Evolutionary conservation across 2,329 filamentous ascomycete species (phyloP), one percentile per base, ranked within the genome.

Genomic region (Clarireedia hainanense): DNA sequence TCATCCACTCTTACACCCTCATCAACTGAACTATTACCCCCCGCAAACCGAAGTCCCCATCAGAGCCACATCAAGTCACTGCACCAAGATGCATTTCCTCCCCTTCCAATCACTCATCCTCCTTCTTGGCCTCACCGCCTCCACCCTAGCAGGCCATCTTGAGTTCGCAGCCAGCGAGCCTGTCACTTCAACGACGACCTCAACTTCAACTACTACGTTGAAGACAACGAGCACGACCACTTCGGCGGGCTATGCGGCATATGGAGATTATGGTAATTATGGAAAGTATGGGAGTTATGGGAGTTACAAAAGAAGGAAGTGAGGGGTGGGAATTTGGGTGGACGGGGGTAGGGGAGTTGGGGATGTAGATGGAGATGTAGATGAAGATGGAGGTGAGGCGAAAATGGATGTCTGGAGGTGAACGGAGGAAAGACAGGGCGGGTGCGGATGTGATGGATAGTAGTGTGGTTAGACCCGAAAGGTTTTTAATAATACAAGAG

Each of bases 191-290:
- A 54, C 45, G 5, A 40, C 17, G 2, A 46, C 47, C 3, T 45
- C 53, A 9, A 34, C 53, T 1, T 37, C 40, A 47, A 37, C 30
- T 10, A 42, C 24, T 3, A 27, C 48, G 3, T 30, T 39, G 5
- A 46, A 39, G 2, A 36, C 9, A 2, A 23, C 23, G 15, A 52
- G 26, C 10, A 39, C 40, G 4, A 47, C 34, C 3, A 24, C 48
- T 2, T 14, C 30, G 9, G 36, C 24, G 15, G n/a, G 34, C 4
- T 56, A 52, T 45, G 52, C 20, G 14, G 37, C 26, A 0, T 56
- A 56, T 34, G 52, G 45, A 5, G n/a, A 49, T 30, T 54, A 54
- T 52, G 48, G 53, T 1, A 56, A 51, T 7, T 56, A 56, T 24
- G 53, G 48, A 27, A 37, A 14, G 3, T 56, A 56, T 47, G 54